A percentile compares a stretch with the other conserved stretches of the same genome.
phyloP scores from a whole-genome alignment of 2,329 filamentous ascomycete species.

The Verticillium albo-atrum region DNA sequence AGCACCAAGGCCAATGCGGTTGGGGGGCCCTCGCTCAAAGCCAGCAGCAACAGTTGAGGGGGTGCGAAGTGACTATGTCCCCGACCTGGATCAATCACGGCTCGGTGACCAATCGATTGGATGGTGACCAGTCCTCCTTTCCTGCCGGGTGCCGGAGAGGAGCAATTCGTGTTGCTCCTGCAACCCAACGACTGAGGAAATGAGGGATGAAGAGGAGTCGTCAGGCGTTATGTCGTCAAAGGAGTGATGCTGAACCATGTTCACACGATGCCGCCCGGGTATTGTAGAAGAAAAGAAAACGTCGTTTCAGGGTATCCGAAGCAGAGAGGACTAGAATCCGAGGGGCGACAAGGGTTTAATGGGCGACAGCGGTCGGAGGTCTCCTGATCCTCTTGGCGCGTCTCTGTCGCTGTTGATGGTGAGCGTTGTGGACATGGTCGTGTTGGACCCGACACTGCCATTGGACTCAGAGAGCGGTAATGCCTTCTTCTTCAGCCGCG shows the following conservation, averaged over 20 bases:
- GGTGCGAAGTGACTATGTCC: neutral
- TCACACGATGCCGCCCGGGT: constrained; percentile 11
- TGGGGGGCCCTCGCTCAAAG: neutral
- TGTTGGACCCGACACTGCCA: constrained; percentile 38
- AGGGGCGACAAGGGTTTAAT: constrained; percentile 63
- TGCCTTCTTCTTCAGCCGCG: constrained; percentile 40
- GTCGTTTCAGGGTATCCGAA: constrained; percentile 10
- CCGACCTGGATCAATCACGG: neutral
- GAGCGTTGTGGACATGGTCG: constrained; percentile 40
- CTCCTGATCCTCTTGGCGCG: constrained; percentile 29
- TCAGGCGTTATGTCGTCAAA: constrained; percentile 30
- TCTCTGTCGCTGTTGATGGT: constrained; percentile 38
- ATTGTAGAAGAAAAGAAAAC: constrained; percentile 7
- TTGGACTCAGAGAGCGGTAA: constrained; percentile 34
- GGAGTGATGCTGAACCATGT: constrained; percentile 9
- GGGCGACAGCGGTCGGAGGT: constrained; percentile 56
- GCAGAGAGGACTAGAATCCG: constrained; percentile 38
- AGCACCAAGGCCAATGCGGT: neutral
- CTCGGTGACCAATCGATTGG: neutral
- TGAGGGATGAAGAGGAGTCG: constrained; percentile 16
- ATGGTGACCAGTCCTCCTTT: no score
- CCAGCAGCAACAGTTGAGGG: neutral
- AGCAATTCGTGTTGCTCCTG: neutral
- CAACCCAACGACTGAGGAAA: neutral
- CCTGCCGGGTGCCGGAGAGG: no score